Base-by-base conservation (phyloP, 345 rosid species). In the Sisymbrium irio region DNA sequence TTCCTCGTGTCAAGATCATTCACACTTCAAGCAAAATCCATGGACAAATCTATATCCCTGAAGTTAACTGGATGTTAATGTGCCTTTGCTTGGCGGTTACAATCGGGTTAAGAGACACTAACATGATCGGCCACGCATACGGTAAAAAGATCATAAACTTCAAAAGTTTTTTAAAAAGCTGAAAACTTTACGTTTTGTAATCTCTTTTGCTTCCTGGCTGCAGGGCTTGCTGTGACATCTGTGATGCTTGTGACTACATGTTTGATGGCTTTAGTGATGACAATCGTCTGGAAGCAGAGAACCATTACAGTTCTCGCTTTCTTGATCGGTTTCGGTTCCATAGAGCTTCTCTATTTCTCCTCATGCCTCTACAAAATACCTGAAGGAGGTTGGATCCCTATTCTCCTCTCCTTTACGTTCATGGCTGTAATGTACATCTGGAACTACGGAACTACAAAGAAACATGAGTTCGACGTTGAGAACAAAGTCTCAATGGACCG, bases 11-110 rank as follows among this genome's bases (percentile, higher is more conserved):
- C 60, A 93, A 87, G 80, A 81, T 91, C 62, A 75, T 93, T 55
- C 98, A 89, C 72, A 93, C 96, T 36, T 86, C 96, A 20, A 85
- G 86, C 33, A 85, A 91, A 76, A 78, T 89, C 67, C 85, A 88
- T 37, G 92, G 92, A 55, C 98, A 89, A 62, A 89, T 89, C 45
- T 93, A 87, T 77, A 88, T 93, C 65, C 96, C 97, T 22, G 98
- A 93, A 86, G 82, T 93, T 60, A 91, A 91, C 73, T 93, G 98
- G 98, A 88, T 88, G 64, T 67, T 91, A 42, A 87, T 91, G 97
- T 82, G 86, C 74, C 86, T 91, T 32, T 89, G 93, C 73, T 77
- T 91, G 46, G 87, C 88, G 3, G 88, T 89, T 17, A 86, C 92
- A 42, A 60, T 94, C 4, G 96, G 97, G 19, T 81, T 78, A 79